Conservation (phyloP, 257 asterid species). For the Scutellaria barbata region DNA sequence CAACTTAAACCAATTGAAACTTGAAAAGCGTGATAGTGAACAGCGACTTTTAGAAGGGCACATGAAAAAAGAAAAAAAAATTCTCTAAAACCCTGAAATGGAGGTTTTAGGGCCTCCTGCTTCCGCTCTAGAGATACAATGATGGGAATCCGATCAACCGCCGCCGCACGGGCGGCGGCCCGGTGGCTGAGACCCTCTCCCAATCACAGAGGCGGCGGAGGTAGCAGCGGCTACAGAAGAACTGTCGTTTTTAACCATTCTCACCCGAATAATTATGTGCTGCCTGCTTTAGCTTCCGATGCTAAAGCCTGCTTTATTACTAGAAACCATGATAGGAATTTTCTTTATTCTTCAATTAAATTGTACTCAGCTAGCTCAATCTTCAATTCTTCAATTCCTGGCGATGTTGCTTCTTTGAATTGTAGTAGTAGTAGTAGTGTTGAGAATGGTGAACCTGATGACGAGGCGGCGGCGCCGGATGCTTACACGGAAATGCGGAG, state of each 20-base stretch:
- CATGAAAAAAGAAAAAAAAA: too few species aligned
- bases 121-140: slow-evolving; percentile 35
- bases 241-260: slow-evolving; percentile 14
- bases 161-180: slow-evolving; percentile 47
- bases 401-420: slow-evolving; percentile 17
- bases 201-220: neutral
- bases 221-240: slow-evolving; percentile 19
- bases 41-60: too few species aligned
- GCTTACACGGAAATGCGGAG: slow-evolving; percentile 31
- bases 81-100: slow-evolving; percentile 44
- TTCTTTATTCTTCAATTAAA: slow-evolving; percentile 27
- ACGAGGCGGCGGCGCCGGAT: slow-evolving; percentile 31
- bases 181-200: slow-evolving; percentile 39
- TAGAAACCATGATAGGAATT: slow-evolving; percentile 13
- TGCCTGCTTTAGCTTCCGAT: slow-evolving; percentile 15
- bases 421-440: slow-evolving; percentile 26
- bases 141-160: slow-evolving; percentile 45
- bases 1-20: too few species aligned
- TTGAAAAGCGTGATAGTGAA: too few species aligned
- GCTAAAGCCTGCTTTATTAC: slow-evolving; percentile 25
- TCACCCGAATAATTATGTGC: slow-evolving; percentile 23
- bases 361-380: slow-evolving; percentile 44
- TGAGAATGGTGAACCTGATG: slow-evolving; percentile 40
- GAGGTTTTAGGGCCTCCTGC: slow-evolving; percentile 46
- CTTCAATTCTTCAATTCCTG: slow-evolving; percentile 33